Base-by-base conservation (phyloP, 148 eudicot genomes). In the Vaccinium vitisidaea region DNA sequence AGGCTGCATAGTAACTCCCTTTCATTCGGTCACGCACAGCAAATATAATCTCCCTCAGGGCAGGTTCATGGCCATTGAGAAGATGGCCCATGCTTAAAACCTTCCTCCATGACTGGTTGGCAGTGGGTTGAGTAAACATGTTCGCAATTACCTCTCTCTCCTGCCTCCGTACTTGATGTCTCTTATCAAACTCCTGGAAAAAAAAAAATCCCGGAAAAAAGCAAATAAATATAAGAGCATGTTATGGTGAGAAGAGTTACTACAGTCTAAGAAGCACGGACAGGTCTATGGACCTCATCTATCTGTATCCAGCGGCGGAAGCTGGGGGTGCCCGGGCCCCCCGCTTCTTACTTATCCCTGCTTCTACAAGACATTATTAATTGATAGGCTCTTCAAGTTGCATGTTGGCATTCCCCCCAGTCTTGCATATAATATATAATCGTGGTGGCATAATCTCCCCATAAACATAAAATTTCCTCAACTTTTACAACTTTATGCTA, bases 21-120 rank as follows among this genome's bases (percentile, higher is more conserved):
- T 84, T 89, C 25, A 90, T 90, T 58, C 89, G 82, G 75, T 94
- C 95, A 8, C 90, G 89, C 88, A 88, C 87, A 15, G 90, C 88
- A 82, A 96, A 96, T 55, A 93, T 91, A 18, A 96, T 92, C 88
- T 96, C 99, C 86, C 99, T 87, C 2, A 92, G 81, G 61, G 85
- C 90, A 4, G 99, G 99, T 84, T 96, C 99, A 19, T 96, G 95
- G 56, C 99, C 99, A 36, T 96, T 93, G 14, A 96, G 94, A 84
- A 94, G 97, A 89, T 96, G 94, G 30, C 99, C 99, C 99, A 96
- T 93, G 92, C 98, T 96, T 82, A 94, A 75, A 53, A 92, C 98
- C 87, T 92, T 96, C 88, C 99, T 91, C 99, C 99, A 96, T 18
- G 98, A 93, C 89, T 94, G 99, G 86, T 91, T 94, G 23, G 93